These are phyloP conservation scores for Sambucus nigra DNA, from an alignment of 129 eudicot species.

Conservation along the genomic window DNA sequence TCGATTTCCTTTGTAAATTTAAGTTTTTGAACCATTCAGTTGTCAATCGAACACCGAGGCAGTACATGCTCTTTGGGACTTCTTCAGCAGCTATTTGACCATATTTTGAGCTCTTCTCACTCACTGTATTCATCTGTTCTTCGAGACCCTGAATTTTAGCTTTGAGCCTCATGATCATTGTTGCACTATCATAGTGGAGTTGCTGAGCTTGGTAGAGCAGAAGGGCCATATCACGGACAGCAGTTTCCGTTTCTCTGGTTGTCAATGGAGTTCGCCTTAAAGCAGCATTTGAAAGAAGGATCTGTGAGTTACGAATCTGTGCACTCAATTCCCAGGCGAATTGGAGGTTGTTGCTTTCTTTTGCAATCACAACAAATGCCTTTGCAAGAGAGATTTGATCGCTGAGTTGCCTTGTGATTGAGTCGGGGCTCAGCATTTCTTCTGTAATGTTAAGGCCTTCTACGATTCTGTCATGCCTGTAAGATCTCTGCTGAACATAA, in stretches of 20 bases:
- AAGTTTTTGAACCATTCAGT: conserved; percentile 46
- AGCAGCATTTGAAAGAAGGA: conserved; percentile 61
- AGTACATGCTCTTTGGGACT: conserved; percentile 54
- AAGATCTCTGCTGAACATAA: conserved; percentile 41
- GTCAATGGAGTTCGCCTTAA: conserved; percentile 47
- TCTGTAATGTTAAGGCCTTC: conserved; percentile 58
- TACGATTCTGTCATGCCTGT: conserved; percentile 31
- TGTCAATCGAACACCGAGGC: conserved; percentile 56
- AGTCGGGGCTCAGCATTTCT: conserved; percentile 56
- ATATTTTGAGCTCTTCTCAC: conserved; percentile 51
- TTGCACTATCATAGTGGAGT: conserved; percentile 62
- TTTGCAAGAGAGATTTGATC: conserved; percentile 58
- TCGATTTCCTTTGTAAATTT: conserved; percentile 18
- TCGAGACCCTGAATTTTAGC: conserved; percentile 62
- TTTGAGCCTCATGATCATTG: conserved; percentile 66
- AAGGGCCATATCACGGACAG: conserved; percentile 52
- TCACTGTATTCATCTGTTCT: conserved; percentile 43
- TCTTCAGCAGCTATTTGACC: conserved; percentile 74
- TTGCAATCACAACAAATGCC: conserved; percentile 62
- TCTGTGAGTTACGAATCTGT: conserved; percentile 60
- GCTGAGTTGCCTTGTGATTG: conserved; percentile 49
- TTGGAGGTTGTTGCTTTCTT: conserved; percentile 63
- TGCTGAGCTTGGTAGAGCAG: conserved; percentile 64
- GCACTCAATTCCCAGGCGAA: conserved; percentile 72
- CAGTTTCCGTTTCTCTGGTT: conserved; percentile 39